These are phyloP conservation scores for Rhododendron vialii DNA, from an alignment of 148 eudicot genomes.

Conservation along the genomic window DNA sequence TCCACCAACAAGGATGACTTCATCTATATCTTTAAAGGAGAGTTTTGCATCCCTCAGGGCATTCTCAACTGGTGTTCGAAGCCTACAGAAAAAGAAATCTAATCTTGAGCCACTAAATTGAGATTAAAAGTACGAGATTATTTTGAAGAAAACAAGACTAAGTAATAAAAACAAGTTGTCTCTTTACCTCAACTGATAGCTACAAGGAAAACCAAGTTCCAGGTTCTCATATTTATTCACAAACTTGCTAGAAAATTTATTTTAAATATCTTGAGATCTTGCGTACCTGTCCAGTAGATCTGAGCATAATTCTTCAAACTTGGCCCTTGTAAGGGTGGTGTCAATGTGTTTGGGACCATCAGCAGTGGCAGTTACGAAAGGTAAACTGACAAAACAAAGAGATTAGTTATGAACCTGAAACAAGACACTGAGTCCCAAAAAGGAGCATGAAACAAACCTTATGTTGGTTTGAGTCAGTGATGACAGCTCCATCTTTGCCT, in stretches of 20 bases:
- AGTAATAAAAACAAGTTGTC: not conserved
- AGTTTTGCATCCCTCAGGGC: slow-evolving; percentile 81
- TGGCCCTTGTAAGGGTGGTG: slow-evolving; percentile 85
- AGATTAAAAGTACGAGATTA: not conserved
- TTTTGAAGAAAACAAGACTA: not conserved
- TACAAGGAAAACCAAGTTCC: not conserved
- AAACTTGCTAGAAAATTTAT: not conserved
- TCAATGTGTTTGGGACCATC: slow-evolving; percentile 98
- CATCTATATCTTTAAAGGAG: slow-evolving; percentile 74
- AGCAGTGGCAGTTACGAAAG: slow-evolving; percentile 95
- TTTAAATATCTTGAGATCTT: not conserved
- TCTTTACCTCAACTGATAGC: not conserved
- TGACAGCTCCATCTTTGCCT: slow-evolving; percentile 96
- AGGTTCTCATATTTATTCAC: not conserved
- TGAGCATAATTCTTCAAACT: slow-evolving; percentile 90
- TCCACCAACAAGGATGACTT: slow-evolving; percentile 95
- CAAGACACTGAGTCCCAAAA: not conserved
- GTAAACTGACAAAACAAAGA: slow-evolving; percentile 48
- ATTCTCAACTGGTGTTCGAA: slow-evolving; percentile 76
- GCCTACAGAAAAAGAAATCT: slow-evolving; percentile 29
- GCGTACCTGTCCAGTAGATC: slow-evolving; percentile 85
- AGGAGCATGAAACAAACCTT: slow-evolving; percentile 33
- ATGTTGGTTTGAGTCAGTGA: slow-evolving; percentile 86
- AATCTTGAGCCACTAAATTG: not conserved
- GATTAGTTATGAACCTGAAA: not conserved